phyloP scores from a whole-genome alignment of 2,329 filamentous ascomycete genomes.

The Exophiala viscosa region DNA sequence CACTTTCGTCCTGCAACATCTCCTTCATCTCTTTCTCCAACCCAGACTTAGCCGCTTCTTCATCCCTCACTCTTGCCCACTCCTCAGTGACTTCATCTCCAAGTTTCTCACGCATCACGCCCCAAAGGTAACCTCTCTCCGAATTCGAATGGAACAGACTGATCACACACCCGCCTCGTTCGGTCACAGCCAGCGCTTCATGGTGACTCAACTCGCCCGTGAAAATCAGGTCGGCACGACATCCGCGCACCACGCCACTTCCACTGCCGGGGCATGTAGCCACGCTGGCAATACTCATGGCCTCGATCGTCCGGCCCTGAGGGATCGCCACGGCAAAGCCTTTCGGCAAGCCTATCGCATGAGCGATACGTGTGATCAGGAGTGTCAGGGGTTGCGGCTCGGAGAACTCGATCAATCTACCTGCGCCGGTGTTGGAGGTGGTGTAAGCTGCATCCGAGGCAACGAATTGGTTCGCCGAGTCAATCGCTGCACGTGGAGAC shows the following conservation, averaged over 20 bases:
- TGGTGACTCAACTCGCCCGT: constrained; percentile 95
- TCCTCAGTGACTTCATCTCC: constrained; percentile 55
- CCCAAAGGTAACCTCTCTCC: constrained; percentile 74
- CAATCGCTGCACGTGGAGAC: constrained; percentile 38
- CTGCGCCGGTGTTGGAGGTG: constrained; percentile 54
- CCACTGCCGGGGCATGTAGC: constrained; percentile 91
- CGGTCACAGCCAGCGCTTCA: constrained; percentile 79
- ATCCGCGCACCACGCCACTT: constrained; percentile 55
- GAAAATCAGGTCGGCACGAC: constrained; percentile 69
- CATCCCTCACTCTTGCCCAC: constrained; percentile 49
- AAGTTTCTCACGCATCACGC: constrained; percentile 66
- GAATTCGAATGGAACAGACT: constrained; percentile 91
- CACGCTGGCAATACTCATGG: constrained; percentile 62
- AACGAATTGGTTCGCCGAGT: constrained; percentile 26
- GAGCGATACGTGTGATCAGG: constrained; percentile 61
- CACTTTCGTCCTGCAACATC: constrained; percentile 51
- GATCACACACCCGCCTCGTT: constrained; percentile 77
- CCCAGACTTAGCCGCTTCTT: constrained; percentile 37
- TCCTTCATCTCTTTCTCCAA: constrained; percentile 42
- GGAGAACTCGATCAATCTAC: constrained; percentile 56
- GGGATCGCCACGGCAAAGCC: constrained; percentile 63
- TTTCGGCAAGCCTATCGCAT: constrained; percentile 63
- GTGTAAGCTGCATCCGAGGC: constrained; percentile 34
- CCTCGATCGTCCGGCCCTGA: constrained; percentile 52
- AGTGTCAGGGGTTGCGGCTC: constrained; percentile 50